phyloP scores from a whole-genome alignment of 192 early-diverging fungal genomes.

The Rhizophagus sp. region DNA sequence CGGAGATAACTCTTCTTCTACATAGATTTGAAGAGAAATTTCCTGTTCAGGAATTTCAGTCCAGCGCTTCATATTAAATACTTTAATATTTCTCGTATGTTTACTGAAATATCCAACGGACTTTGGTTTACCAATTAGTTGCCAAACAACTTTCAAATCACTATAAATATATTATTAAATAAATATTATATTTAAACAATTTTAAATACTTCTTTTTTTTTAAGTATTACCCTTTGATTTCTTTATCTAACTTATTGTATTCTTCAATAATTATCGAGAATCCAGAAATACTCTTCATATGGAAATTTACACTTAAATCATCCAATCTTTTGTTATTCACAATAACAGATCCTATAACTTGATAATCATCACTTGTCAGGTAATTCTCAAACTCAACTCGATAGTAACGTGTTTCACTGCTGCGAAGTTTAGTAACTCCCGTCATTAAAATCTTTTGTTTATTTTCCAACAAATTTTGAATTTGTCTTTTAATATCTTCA shows the following conservation, averaged over 20 bases:
- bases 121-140: not conserved
- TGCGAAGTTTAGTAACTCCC: not conserved
- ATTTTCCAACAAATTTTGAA: not conserved
- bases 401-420: not conserved
- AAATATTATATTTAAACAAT: not conserved
- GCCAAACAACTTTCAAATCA: not conserved
- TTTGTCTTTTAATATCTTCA: not conserved
- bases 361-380: not conserved
- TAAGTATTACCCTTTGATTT: not conserved
- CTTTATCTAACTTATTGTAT: not conserved
- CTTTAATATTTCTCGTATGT: not conserved
- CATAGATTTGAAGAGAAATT: not conserved
- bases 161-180: not conserved
- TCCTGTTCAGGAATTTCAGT: not conserved
- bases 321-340: not conserved
- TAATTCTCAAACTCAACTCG: not conserved
- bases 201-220: not conserved
- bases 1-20: not conserved
- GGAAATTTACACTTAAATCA: not conserved
- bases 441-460: not conserved
- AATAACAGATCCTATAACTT: not conserved
- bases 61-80: not conserved
- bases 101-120: not conserved
- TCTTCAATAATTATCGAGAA: not conserved
- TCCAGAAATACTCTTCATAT: not conserved